phyloP scores from a whole-genome alignment of 1,284 basidiomycete genomes.

The Cutaneotrichosporon sp. region DNA sequence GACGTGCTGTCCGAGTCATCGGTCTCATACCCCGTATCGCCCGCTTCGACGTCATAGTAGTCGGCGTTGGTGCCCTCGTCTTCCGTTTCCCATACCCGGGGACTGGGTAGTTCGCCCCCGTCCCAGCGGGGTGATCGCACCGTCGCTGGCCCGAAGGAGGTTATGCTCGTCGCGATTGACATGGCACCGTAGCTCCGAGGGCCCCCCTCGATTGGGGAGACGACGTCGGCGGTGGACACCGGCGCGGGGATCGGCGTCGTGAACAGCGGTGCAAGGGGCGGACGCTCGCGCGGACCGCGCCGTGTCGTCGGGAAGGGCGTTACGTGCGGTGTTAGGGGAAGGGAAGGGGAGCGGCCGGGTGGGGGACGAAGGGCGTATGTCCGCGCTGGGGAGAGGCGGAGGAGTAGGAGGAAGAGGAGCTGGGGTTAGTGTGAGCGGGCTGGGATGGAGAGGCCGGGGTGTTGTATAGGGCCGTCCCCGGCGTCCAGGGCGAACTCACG shows the following conservation, averaged over 20 bases:
- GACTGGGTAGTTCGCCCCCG: not conserved
- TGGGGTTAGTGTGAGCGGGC: conserved; percentile 2
- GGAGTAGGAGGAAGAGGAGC: conserved; percentile 25
- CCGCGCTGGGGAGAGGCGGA: conserved; percentile 17
- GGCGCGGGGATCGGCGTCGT: conserved; percentile 9
- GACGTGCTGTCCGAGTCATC: conserved; percentile 1
- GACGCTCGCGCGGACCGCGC: not conserved
- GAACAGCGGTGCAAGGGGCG: conserved; percentile 10
- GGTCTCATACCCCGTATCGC: conserved; percentile 3
- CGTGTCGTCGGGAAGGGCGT: conserved; percentile 7
- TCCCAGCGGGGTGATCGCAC: conserved; percentile 3
- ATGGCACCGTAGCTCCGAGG: conserved; percentile 5
- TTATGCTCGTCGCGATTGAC: not conserved
- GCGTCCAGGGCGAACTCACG: conserved; percentile 7
- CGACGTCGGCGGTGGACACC: not conserved
- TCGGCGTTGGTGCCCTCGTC: not conserved
- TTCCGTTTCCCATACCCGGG: not conserved
- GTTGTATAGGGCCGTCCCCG: too few species aligned
- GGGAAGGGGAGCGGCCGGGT: conserved; percentile 2
- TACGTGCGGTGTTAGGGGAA: conserved; percentile 11
- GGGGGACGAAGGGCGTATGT: conserved; percentile 16
- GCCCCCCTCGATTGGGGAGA: not conserved
- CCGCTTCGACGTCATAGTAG: conserved; percentile 1
- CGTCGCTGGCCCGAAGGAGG: conserved; percentile 4
- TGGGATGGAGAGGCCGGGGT: not conserved